These are phyloP conservation scores for Magnolia kwangsiensis DNA, from an alignment of 164 flowering plant species.

Conservation along the genomic window DNA sequence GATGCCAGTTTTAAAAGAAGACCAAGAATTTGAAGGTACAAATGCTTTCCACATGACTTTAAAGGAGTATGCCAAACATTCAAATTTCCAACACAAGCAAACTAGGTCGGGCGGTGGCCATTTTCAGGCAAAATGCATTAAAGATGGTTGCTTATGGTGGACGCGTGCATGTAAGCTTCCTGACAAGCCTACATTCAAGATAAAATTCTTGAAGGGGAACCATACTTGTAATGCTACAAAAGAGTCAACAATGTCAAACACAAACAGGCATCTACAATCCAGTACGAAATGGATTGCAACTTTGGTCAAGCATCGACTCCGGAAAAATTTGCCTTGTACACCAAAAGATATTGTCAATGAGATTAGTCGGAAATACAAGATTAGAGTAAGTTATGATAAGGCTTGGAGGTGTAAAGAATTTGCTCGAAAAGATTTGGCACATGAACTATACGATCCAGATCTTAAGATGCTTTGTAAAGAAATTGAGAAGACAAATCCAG, in stretches of 20 bases:
- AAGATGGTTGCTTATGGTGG: slow-evolving; percentile 2
- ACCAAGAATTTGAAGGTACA: slow-evolving; percentile 1
- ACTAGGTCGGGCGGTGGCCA: not conserved
- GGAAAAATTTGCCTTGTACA: not conserved
- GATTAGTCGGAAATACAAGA: not conserved
- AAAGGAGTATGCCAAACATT: not conserved
- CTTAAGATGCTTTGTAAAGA: not conserved
- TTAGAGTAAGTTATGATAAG: not conserved
- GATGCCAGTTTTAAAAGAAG: not conserved
- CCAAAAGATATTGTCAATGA: not conserved
- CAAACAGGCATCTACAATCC: not conserved
- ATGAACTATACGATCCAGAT: not conserved
- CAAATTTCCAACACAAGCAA: not conserved
- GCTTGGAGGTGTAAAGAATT: not conserved
- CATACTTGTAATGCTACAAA: not conserved
- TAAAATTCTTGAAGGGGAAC: not conserved
- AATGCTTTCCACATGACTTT: not conserved
- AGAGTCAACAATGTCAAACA: too few species aligned
- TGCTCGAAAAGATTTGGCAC: not conserved
- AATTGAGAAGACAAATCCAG: not conserved
- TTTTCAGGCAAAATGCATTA: not conserved
- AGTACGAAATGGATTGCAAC: slow-evolving; percentile 2
- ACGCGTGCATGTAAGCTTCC: slow-evolving; percentile 1
- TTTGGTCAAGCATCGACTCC: not conserved
- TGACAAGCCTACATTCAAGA: not conserved